Percentiles rank a stretch among this genome's conserved stretches.
Conservation (phyloP, 106 monocot genomes). For the Allium fistulosum region DNA sequence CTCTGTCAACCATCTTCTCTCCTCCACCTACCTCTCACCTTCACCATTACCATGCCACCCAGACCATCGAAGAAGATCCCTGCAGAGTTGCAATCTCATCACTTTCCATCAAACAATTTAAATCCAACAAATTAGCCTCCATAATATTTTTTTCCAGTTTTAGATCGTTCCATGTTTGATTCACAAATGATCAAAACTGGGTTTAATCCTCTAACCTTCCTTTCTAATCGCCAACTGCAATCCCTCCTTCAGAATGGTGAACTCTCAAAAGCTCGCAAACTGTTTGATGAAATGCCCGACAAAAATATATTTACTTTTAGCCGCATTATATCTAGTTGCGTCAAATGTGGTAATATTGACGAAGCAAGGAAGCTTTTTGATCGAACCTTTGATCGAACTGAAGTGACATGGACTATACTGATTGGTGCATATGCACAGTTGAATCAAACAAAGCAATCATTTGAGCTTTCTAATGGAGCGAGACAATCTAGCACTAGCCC, state of each 20-base stretch:
- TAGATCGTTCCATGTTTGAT: not conserved
- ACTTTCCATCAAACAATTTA: slow-evolving; percentile 11
- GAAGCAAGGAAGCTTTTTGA: slow-evolving; percentile 53
- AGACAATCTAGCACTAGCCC: slow-evolving; percentile 15
- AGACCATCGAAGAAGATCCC: too few species aligned
- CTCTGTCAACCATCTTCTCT: too few species aligned
- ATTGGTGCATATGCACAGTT: slow-evolving; percentile 34
- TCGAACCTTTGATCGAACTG: slow-evolving; percentile 22
- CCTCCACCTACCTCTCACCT: too few species aligned
- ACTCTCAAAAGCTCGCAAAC: slow-evolving; percentile 23
- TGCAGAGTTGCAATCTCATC: too few species aligned
- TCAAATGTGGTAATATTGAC: slow-evolving; percentile 32
- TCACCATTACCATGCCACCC: too few species aligned
- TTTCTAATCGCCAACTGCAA: slow-evolving; percentile 24
- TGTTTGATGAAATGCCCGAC: slow-evolving; percentile 80
- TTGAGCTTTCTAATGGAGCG: slow-evolving; percentile 44
- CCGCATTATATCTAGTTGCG: slow-evolving; percentile 69
- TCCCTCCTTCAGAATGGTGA: slow-evolving; percentile 30
- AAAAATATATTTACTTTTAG: slow-evolving; percentile 54
- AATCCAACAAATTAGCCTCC: slow-evolving; percentile 6
- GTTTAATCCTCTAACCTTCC: slow-evolving; percentile 40
- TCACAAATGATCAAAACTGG: too few species aligned
- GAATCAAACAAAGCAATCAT: slow-evolving; percentile 18
- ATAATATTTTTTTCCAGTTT: not conserved
- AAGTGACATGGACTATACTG: slow-evolving; percentile 91